Base-by-base conservation (phyloP, 2,329 filamentous ascomycete species). In the Thielaviopsis punctulata region DNA sequence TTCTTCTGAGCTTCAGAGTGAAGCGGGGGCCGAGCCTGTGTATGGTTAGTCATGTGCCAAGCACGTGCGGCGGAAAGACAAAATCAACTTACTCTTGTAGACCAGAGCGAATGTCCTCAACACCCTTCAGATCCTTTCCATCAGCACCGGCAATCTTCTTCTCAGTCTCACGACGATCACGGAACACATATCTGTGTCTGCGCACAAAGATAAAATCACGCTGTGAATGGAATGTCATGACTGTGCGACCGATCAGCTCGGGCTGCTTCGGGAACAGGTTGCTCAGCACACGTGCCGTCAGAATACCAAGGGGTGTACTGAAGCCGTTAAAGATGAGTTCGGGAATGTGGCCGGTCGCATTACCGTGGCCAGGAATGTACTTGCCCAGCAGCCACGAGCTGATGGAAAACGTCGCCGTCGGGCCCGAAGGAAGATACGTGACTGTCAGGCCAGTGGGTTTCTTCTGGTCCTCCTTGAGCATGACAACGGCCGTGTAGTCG, bases 151-250 rank as follows among this genome's bases (percentile, higher is more conserved):
- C 75, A 1, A 95, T 85, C 52, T 80, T 82, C 71, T 95, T 95
- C 69, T 96, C 92, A 0, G 82, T 88, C 52, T 79, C 73, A 10
- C 83, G 75, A 70, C 92, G 94, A 55, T 96, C 87, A 13, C 92
- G 77, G 69, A 98, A 95, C 1, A 94, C 77, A 62, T 98, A 98
- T 46, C 92, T 75, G 66, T 96, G 89, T 36, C 89, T 74, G 4
- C 92, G 76, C 49, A 96, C 75, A 65, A 98, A 98, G 60, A 96
- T 92, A 66, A 90, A 96, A 66, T 96, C 90, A 57, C 90, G 82
- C 70, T 95, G 89, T 60, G 95, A 95, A 66, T 95, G 88, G 50
- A 95, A 68, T 1, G 90, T 95, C 8, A 95, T 80, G 1, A 95
- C 89, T 62, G 95, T 89, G 22, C 90, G 73, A 4, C 90, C 90